A percentile compares a stretch with the other conserved stretches of the same genome.
Conservation (phyloP, 306 rosid genomes). For the Alnus glutinosa region DNA sequence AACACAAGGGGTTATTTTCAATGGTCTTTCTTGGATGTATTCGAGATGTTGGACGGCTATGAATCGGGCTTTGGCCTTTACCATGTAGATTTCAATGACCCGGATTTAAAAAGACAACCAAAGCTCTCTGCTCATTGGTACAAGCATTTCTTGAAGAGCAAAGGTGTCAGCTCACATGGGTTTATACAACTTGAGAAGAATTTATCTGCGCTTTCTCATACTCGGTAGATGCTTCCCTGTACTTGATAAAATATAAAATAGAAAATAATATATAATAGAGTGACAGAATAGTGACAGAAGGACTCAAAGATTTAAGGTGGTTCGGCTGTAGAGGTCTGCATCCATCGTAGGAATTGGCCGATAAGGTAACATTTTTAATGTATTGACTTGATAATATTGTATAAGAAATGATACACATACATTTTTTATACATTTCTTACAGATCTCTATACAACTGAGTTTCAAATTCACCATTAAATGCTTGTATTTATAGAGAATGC, state of each 20-base stretch:
- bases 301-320: too few species aligned
- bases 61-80: constrained; percentile 35
- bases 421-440: too few species aligned
- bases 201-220: constrained; percentile 12
- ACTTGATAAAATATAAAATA: not conserved
- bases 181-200: constrained; percentile 23
- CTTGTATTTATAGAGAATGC: too few species aligned
- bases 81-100: constrained; percentile 40
- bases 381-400: too few species aligned
- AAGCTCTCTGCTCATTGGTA: constrained; percentile 52
- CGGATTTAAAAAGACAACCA: constrained; percentile 46
- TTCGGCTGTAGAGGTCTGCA: too few species aligned
- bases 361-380: too few species aligned
- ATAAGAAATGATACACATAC: too few species aligned
- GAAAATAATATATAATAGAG: too few species aligned
- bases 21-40: constrained; percentile 48
- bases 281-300: too few species aligned
- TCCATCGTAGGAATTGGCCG: too few species aligned
- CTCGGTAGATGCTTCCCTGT: not conserved
- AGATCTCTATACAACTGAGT: too few species aligned
- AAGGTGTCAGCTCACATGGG: constrained; percentile 16
- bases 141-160: constrained; percentile 23
- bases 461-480: too few species aligned
- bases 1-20: constrained; percentile 43
- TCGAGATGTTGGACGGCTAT: constrained; percentile 37